Evolutionary conservation across 2,329 filamentous ascomycete genomes (phyloP).

Genomic region (Colletotrichum plurivorum): DNA sequence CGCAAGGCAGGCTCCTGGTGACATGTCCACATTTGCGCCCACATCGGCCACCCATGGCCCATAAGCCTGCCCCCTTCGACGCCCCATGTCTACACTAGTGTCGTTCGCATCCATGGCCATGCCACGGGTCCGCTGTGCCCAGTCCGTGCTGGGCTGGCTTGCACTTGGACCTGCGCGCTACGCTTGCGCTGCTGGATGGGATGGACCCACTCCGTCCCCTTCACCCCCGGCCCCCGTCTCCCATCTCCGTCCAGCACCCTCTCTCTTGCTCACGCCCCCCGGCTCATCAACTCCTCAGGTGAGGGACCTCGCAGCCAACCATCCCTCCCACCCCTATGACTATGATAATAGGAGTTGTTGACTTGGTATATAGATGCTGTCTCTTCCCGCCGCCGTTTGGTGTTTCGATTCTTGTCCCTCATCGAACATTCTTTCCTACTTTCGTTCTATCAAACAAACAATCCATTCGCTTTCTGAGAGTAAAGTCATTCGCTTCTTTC

Average conservation of each 20-base stretch:
- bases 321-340: background rate
- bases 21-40: constrained; percentile 32
- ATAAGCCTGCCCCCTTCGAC: background rate
- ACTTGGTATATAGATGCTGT: constrained; percentile 41
- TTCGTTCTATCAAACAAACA: constrained; percentile 47
- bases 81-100: constrained; percentile 27
- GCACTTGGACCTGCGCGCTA: constrained; percentile 19
- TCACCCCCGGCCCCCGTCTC: constrained; percentile 24
- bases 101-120: constrained; percentile 32
- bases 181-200: constrained; percentile 15
- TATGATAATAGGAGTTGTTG: constrained; percentile 16
- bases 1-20: background rate
- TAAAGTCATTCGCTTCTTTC: constrained; percentile 73
- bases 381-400: constrained; percentile 32
- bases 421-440: constrained; percentile 45
- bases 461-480: constrained; percentile 53
- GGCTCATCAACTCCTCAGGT: constrained; percentile 29
- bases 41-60: constrained; percentile 16
- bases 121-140: constrained; percentile 32
- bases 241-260: constrained; percentile 24
- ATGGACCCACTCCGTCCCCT: constrained; percentile 27
- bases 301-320: constrained; percentile 36
- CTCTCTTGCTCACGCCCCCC: constrained; percentile 1
- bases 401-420: constrained; percentile 39
- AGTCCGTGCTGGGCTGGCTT: constrained; percentile 13